Evolutionary conservation across 257 asterid species (phyloP), one percentile per base, ranked within the genome.

Genomic region (Nicotiana tabacum): DNA sequence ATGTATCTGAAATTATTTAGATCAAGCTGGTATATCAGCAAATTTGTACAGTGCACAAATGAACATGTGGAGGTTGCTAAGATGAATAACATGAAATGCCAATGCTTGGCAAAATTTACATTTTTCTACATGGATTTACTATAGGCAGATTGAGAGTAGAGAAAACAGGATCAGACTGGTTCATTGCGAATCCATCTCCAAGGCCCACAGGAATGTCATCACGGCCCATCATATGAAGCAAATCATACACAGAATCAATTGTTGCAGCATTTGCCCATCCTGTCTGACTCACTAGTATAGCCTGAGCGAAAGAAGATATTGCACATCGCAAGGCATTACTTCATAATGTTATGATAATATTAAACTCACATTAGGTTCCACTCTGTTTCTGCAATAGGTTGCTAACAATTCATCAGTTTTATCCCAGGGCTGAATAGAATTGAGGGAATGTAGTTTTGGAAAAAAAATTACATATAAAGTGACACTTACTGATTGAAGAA

Each of bases 201-300:
- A 92, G 89, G 48, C 97, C 98, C 33, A 95, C 93, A 0, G 92
- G 97, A 69, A 95, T 89, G 64, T 95, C 97, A 30, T 95, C 99
- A 7, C 97, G 98, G 2, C 97, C 98, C 99, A 95, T 93, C 98
- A 95, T 95, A 60, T 95, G 99, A 57, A 93, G 85, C 83, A 95
- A 70, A 83, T 95, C 98, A 85, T 95, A 95, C 67, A 95, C 81
- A 15, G 89, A 85, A 76, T 95, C 99, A 30, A 93, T 91, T 3
- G 97, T 93, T 82, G 97, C 98, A 79, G 96, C 92, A 85, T 90
- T 91, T 27, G 97, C 95, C 99, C 99, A 95, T 53, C 99, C 99
- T 17, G 91, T 93, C 11, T 97, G 97, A 83, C 88, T 90, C 62
- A 95, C 91, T 67, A 95, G 9, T 61, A 95, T 84, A 46, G 96